A percentile compares a stretch with the other conserved stretches of the same genome.
These are phyloP conservation scores for Alloascoidea hylecoeti DNA, from an alignment of 805 yeast species.

Conservation along the genomic window DNA sequence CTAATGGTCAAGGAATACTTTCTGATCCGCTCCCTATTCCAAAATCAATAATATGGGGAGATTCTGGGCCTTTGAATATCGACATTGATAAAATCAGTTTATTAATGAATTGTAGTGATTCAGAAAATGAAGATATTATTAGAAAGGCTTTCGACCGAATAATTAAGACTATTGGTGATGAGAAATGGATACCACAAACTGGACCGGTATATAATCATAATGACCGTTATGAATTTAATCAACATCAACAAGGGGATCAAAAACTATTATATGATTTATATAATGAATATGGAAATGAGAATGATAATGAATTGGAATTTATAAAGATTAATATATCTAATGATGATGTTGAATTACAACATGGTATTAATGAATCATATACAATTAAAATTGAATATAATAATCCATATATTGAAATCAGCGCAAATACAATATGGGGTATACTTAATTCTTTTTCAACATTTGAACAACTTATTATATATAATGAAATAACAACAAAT, in stretches of 20 bases:
- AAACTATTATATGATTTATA: too few relatives aligned
- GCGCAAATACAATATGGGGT: slow-evolving; percentile 25
- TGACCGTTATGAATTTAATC: slow-evolving; percentile 8
- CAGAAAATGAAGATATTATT: slow-evolving; percentile 11
- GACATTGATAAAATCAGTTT: too few relatives aligned
- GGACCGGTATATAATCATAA: slow-evolving; percentile 11
- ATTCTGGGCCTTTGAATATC: slow-evolving; percentile 5
- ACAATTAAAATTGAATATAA: slow-evolving; percentile 10
- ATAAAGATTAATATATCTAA: slow-evolving; percentile 11
- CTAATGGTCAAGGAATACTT: too few relatives aligned
- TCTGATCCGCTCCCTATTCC: slow-evolving; percentile 12
- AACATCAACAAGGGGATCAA: neutral
- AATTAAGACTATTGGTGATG: slow-evolving; percentile 9
- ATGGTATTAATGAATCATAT: slow-evolving; percentile 24
- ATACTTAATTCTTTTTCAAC: slow-evolving; percentile 26
- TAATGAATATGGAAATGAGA: too few relatives aligned
- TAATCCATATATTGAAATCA: slow-evolving; percentile 11
- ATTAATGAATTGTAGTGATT: slow-evolving; percentile 3
- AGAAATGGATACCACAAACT: slow-evolving; percentile 23
- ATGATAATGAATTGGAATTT: neutral
- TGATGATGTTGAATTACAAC: slow-evolving; percentile 16
- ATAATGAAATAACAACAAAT: slow-evolving; percentile 9
- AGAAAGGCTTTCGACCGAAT: slow-evolving; percentile 16
- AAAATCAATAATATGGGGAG: slow-evolving; percentile 6
- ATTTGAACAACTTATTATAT: slow-evolving; percentile 23